Base-by-base conservation (phyloP, 345 rosid genomes). In the Populus tremula region DNA sequence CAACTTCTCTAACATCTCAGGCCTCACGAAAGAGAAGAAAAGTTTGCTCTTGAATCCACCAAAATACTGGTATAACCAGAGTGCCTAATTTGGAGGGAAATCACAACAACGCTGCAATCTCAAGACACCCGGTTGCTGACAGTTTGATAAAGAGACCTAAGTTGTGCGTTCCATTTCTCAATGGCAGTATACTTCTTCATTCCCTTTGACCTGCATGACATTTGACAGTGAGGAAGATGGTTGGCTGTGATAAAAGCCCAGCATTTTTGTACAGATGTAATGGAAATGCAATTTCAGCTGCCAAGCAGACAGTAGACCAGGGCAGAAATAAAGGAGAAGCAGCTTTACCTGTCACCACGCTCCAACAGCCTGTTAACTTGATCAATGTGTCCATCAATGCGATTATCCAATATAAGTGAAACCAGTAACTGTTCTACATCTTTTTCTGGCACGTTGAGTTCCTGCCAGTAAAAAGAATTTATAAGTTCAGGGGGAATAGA, bases 161-260 rank as follows among this genome's bases (percentile, higher is more conserved):
- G 97, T 65, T 94, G 98, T 3, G 98, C 84, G 91, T 88, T 96
- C 99, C 99, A 96, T 87, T 92, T 94, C 78, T 96, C 97, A 43
- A 96, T 81, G 5, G 98, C 98, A 2, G 91, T 80, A 50, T 92
- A 95, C 82, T 94, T 88, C 85, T 92, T 94, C 96, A 93, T 92
- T 76, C 97, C 98, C 87, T 92, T 96, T 3, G 92, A 89, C 90
- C 97, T 92, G 92, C 78, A 79, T 5, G 8, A 16, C 67, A 65
- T 71, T 71, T 33, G 29, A 49, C 8, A 43, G 23, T 9, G 16
- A 41, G 2, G 2, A 41, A 36, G 41, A 67, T 59, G n/a, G n/a
- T 5, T 23, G n/a, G 73, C 38, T 73, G 39, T 17, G 23, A 6
- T 20, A 21, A 43, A 5, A 23, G 67, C 29, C 31, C 16, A 9